Evolutionary conservation across 202 grass and related monocot species (phyloP), one percentile per base, ranked within the genome.

Genomic region (Dendrocalamus latiflorus): DNA sequence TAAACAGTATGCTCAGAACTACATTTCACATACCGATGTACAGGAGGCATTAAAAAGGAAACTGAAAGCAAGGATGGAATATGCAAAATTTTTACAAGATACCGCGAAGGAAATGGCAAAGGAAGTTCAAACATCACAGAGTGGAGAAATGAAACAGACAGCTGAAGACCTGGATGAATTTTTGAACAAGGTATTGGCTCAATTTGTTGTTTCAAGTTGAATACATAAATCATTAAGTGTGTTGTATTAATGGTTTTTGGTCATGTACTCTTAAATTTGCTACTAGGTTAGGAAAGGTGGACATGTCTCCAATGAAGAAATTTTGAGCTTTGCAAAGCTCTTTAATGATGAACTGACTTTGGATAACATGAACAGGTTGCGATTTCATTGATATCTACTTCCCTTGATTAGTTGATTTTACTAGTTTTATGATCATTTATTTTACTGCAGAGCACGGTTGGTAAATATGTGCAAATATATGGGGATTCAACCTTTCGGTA

Each of bases 381-480:
- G 16, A 37, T 88, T 74, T 63, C 60, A 49, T 65, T 74, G 49
- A 48, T 68, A 20, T 78, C 22, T 86, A 34, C 15, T 72, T 77
- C n/a, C n/a, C n/a, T n/a, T n/a, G n/a, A 50, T 65, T 66, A 38
- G 30, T 77, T 78, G 38, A 58, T 72, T 67, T 60, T 73, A 34
- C 47, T 47, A 64, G 37, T 50, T 89, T 28, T 41, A 64, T 58
- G 21, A 82, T 30, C 16, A 68, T n/a, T 17, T 79, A 60, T 11
- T 85, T 59, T 28, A 44, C 54, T 94, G 73, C 91, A 98, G 91
- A 90, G 83, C 95, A 18, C 77, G 95, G 42, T 79, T 98, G 71
- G 89, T 98, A 21, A 98, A 98, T 84, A 98, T 98, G 95, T 98
- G 95, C 75, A 98, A 98, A 84, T 98, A 98, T 82, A 95, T 98